Evolutionary conservation across 2,329 filamentous ascomycete genomes (phyloP).

Genomic region (Colletotrichum tabaci): DNA sequence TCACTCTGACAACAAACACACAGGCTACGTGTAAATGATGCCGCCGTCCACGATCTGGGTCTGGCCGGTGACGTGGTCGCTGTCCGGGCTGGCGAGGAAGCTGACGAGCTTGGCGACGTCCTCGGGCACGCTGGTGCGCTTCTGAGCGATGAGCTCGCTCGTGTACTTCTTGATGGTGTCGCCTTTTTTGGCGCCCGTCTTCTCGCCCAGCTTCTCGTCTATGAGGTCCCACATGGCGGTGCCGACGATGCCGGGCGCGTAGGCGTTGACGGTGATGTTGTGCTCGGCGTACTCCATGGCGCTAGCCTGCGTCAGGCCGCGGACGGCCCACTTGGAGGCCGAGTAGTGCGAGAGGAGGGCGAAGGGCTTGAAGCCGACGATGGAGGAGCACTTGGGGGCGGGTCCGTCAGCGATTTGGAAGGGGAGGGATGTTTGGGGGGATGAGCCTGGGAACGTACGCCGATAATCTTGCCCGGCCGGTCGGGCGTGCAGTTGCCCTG

Average conservation of each 20-base stretch:
- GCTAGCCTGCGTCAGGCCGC: slow-evolving; percentile 73
- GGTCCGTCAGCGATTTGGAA: no score
- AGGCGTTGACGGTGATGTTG: slow-evolving; percentile 77
- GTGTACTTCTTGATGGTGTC: slow-evolving; percentile 69
- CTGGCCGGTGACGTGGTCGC: slow-evolving; percentile 77
- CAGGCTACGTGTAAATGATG: slow-evolving; percentile 28
- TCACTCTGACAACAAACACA: no score
- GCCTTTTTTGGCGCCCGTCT: slow-evolving; percentile 61
- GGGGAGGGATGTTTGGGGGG: background rate
- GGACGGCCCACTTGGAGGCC: slow-evolving; percentile 76
- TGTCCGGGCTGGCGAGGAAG: slow-evolving; percentile 72
- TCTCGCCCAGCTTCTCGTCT: slow-evolving; percentile 64
- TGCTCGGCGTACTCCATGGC: slow-evolving; percentile 76
- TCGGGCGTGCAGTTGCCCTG: slow-evolving; percentile 62
- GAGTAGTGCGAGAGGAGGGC: slow-evolving; percentile 73
- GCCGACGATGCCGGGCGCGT: slow-evolving; percentile 77
- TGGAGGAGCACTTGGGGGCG: slow-evolving; percentile 52
- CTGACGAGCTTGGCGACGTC: slow-evolving; percentile 76
- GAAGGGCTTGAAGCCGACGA: slow-evolving; percentile 75
- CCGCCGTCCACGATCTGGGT: slow-evolving; percentile 75
- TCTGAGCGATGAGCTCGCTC: slow-evolving; percentile 68
- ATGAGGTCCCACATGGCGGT: slow-evolving; percentile 80
- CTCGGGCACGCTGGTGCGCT: slow-evolving; percentile 71
- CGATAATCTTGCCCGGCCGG: slow-evolving; percentile 56
- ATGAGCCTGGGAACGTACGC: slow-evolving; percentile 50